phyloP scores from a whole-genome alignment of 495 filamentous ascomycete genomes.

The Podospora pseudoanserina region DNA sequence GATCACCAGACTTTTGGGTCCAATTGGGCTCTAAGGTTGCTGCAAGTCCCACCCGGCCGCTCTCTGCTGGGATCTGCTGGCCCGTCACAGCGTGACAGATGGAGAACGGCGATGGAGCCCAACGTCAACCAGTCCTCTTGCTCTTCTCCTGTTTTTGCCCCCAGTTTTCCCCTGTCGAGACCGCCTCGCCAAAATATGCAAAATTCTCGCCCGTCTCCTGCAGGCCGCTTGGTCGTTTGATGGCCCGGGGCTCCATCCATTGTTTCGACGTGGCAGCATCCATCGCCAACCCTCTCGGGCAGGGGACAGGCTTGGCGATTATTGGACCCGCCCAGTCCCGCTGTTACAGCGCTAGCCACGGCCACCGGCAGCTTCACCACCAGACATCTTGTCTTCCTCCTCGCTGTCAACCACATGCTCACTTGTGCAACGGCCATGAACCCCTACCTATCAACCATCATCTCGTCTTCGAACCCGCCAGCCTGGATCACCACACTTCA shows the following conservation, averaged over 20 bases:
- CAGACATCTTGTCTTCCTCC: background rate
- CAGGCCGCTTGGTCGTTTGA: conserved; percentile 10
- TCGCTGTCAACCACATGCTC: background rate
- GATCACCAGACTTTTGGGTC: conserved; percentile 21
- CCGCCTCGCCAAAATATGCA: conserved; percentile 9
- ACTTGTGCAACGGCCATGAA: background rate
- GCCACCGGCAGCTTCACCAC: background rate
- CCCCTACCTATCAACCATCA: background rate
- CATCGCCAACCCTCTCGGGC: conserved; percentile 20
- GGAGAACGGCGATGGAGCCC: conserved; percentile 20
- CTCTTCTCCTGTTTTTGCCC: background rate
- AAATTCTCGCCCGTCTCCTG: conserved; percentile 20
- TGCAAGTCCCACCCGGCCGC: conserved; percentile 9
- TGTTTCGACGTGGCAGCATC: conserved; percentile 33
- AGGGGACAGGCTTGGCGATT: conserved; percentile 10
- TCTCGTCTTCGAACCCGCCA: background rate
- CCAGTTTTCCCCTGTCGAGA: background rate
- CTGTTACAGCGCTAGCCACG: background rate
- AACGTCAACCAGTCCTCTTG: conserved; percentile 11
- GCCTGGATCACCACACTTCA: background rate
- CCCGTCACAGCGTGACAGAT: conserved; percentile 22
- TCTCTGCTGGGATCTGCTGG: conserved; percentile 11
- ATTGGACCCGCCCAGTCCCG: background rate
- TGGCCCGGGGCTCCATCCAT: conserved; percentile 15
- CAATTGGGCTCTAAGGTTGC: conserved; percentile 28